phyloP scores from a whole-genome alignment of 495 filamentous ascomycete genomes.

The Pseudotulostoma volvatum region DNA sequence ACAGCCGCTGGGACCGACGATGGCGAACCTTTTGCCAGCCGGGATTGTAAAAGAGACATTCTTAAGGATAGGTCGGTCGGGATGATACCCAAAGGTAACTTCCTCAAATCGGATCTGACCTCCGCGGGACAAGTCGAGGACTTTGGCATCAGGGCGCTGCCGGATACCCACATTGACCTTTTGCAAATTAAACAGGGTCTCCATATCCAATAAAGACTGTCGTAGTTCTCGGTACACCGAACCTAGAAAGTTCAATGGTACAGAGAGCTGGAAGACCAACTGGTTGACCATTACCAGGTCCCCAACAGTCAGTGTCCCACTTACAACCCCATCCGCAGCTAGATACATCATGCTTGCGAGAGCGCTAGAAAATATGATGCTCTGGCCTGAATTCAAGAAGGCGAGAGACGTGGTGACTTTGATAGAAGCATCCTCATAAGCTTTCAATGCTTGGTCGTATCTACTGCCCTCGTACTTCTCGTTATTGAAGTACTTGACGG shows the following conservation, averaged over 20 bases:
- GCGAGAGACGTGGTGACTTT: constrained; percentile 88
- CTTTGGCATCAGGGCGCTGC: constrained; percentile 54
- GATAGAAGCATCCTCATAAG: constrained; percentile 87
- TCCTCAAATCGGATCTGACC: constrained; percentile 91
- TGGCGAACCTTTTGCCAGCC: constrained; percentile 85
- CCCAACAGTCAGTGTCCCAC: constrained; percentile 71
- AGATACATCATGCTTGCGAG: constrained; percentile 98
- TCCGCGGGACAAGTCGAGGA: constrained; percentile 52
- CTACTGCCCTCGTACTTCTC: constrained; percentile 83
- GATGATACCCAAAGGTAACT: constrained; percentile 83
- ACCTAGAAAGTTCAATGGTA: constrained; percentile 90
- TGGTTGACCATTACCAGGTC: constrained; percentile 98
- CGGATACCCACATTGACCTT: constrained; percentile 86
- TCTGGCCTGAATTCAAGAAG: constrained; percentile 94
- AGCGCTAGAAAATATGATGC: constrained; percentile 88
- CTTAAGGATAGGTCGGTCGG: constrained; percentile 71
- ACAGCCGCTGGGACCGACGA: constrained; percentile 89
- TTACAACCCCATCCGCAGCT: constrained; percentile 72
- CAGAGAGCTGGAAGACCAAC: constrained; percentile 92
- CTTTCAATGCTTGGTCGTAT: constrained; percentile 72
- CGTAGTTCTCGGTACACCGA: constrained; percentile 90
- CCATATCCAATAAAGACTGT: constrained; percentile 93
- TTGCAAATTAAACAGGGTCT: constrained; percentile 96
- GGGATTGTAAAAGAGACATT: constrained; percentile 80
- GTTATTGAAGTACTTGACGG: constrained; percentile 99